phyloP scores from a whole-genome alignment of 2,329 filamentous ascomycete genomes.

The Alternaria conjuncta region DNA sequence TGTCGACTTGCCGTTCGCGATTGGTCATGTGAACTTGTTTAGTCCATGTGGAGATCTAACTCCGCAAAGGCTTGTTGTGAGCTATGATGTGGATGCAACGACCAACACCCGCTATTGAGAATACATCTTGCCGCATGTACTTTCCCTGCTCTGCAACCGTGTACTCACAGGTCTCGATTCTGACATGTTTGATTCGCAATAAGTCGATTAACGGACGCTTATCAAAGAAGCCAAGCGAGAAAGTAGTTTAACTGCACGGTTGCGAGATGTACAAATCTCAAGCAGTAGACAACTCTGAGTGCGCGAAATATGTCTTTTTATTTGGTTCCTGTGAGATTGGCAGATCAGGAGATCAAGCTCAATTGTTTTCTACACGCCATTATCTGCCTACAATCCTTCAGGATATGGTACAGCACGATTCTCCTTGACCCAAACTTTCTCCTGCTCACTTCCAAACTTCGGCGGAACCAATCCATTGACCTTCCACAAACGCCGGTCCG shows the following conservation, averaged over 20 bases:
- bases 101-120: not conserved
- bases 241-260: not conserved
- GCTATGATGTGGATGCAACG: not conserved
- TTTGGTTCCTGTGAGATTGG: not conserved
- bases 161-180: not conserved
- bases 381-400: not conserved
- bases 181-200: not conserved
- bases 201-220: not conserved
- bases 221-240: not conserved
- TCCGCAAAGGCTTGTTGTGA: not conserved
- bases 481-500: slow-evolving; percentile 53
- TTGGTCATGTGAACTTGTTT: not conserved
- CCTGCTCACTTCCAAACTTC: slow-evolving; percentile 37
- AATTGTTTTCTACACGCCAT: not conserved
- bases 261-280: not conserved
- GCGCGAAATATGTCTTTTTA: not conserved
- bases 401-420: slow-evolving; percentile 13
- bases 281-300: not conserved
- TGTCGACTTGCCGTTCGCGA: not conserved
- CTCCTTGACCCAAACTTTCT: slow-evolving; percentile 40
- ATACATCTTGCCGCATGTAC: not conserved
- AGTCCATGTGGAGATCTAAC: not conserved
- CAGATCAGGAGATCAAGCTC: not conserved
- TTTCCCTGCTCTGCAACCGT: not conserved
- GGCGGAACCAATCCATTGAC: slow-evolving; percentile 52